Base-by-base conservation (phyloP, 1,284 basidiomycete genomes). In the Ustilago esculenta region DNA sequence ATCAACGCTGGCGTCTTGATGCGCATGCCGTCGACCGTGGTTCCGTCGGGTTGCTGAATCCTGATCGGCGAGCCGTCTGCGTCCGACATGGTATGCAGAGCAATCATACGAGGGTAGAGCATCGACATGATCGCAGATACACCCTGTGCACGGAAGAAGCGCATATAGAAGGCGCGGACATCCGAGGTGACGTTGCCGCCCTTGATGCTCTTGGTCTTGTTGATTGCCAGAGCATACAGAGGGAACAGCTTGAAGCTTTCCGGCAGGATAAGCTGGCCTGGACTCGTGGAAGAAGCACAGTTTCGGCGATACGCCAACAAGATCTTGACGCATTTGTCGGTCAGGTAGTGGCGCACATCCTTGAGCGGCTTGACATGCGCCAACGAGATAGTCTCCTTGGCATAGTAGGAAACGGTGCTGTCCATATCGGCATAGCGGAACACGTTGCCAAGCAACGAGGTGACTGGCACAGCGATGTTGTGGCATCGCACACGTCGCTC, bases 371-470 rank as follows among this genome's bases (percentile, higher is more conserved):
- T 87, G 83, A 90, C 86, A 55, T 88, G 87, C 0, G 87, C 84
- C 70, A 95, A 87, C 5, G 91, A 92, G 92, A 75, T 43, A 3
- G 49, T 34, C 82, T 92, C 89, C 76, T 94, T 92, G 32, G 89
- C 85, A 66, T 92, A 83, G 79, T 90, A 86, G 27, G 88, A 87
- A 10, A 95, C 86, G 0, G 90, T 87, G 3, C 90, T 87, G 74
- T 98, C 95, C 84, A 94, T 86, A 83, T 99, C 96, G 21, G 94
- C 94, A 81, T 86, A 92, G 49, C 91, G 88, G 85, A 95, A 99
- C 5, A 98, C 89, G 78, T 92, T 96, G 15, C 90, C 92, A 11
- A 94, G 91, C 55, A 98, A 84, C 42, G 89, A 87, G 2, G 89
- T 90, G 1, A 94, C 88, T 25, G 89, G 89, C 46, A 97, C 82